phyloP scores from a whole-genome alignment of 257 asterid genomes.

The Solanum pinnatisectum region DNA sequence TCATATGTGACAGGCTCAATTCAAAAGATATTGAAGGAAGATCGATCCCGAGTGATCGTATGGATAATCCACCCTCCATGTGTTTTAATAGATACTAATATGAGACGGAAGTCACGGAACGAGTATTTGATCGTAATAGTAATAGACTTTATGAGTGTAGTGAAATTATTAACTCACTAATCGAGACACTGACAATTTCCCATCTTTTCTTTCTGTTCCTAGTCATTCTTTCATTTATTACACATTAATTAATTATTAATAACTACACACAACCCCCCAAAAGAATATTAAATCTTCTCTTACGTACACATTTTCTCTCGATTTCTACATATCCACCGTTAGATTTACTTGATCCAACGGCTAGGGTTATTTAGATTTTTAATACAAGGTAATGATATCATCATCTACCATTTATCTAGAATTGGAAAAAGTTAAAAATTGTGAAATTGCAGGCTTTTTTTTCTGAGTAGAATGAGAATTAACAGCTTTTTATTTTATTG shows the following conservation, averaged over 20 bases:
- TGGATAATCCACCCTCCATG: too few relatives aligned
- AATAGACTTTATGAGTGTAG: background rate
- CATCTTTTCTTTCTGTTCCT: slow-evolving; percentile 4
- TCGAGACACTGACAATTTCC: background rate
- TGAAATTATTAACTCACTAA: background rate
- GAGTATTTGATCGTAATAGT: background rate
- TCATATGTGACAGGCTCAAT: too few relatives aligned
- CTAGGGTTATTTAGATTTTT: background rate
- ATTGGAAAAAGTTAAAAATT: background rate
- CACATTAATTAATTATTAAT: background rate
- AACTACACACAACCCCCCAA: background rate
- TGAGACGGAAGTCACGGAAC: background rate
- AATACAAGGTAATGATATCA: background rate
- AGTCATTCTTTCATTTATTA: background rate
- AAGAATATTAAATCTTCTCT: background rate
- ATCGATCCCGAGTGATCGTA: too few relatives aligned
- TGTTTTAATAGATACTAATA: too few relatives aligned
- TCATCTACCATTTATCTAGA: background rate
- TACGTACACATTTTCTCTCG: background rate
- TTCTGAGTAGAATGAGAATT: background rate
- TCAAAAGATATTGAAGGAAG: too few relatives aligned
- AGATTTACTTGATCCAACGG: background rate
- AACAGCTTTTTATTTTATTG: background rate
- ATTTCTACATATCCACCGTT: background rate
- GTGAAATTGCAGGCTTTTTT: background rate